These are phyloP conservation scores for Trifolium dubium DNA, from an alignment of 306 rosid genomes.

Conservation along the genomic window DNA sequence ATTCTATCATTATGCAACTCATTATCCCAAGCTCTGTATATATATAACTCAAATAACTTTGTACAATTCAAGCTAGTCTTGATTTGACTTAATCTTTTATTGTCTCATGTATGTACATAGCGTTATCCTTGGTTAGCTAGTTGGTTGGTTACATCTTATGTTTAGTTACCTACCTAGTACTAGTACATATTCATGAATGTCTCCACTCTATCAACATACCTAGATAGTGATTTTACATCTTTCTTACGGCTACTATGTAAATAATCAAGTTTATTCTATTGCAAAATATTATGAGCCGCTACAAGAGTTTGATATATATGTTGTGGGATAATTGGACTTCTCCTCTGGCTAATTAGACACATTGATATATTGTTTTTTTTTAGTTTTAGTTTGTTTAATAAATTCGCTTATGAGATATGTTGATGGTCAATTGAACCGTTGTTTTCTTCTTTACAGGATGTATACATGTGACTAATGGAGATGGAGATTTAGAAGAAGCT, in stretches of 20 bases:
- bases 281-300: neutral
- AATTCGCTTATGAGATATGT: too few relatives aligned
- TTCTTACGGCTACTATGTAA: neutral
- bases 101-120: neutral
- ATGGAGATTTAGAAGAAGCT: too few relatives aligned
- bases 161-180: neutral
- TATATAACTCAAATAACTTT: neutral
- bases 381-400: too few relatives aligned
- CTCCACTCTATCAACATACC: neutral
- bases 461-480: too few relatives aligned
- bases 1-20: slow-evolving; percentile 1
- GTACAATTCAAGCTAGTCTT: neutral
- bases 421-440: too few relatives aligned
- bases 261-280: neutral
- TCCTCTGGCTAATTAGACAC: too few relatives aligned
- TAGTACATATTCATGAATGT: slow-evolving; percentile 23
- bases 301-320: too few relatives aligned
- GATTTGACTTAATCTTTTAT: slow-evolving; percentile 17
- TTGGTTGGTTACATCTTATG: slow-evolving; percentile 4
- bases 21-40: slow-evolving; percentile 23
- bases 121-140: neutral
- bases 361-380: too few relatives aligned
- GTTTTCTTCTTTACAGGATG: too few relatives aligned
- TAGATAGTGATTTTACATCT: neutral
- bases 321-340: too few relatives aligned